Evolutionary conservation across 2,329 filamentous ascomycete genomes (phyloP).

Genomic region (Ascocoryne sarcoides): DNA sequence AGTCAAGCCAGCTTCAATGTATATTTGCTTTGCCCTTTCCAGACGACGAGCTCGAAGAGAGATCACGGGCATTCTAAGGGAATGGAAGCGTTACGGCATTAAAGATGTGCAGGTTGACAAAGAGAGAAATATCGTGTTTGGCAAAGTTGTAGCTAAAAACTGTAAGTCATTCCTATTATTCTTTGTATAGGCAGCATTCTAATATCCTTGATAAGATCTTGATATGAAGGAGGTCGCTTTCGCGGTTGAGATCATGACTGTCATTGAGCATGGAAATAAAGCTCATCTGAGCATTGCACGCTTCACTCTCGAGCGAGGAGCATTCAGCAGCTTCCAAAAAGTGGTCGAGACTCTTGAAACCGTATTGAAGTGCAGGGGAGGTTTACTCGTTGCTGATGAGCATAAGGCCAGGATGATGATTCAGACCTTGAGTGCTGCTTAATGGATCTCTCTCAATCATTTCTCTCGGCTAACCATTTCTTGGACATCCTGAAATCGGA

Average conservation of each 20-base stretch:
- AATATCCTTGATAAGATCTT: constrained; percentile 57
- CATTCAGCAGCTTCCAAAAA: constrained; percentile 78
- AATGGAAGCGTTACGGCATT: constrained; percentile 55
- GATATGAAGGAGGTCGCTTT: constrained; percentile 83
- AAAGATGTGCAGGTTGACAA: constrained; percentile 72
- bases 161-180: constrained; percentile 45
- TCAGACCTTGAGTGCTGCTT: constrained; percentile 41
- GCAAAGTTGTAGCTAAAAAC: constrained; percentile 66
- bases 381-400: constrained; percentile 60
- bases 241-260: constrained; percentile 77
- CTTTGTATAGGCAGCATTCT: constrained; percentile 13
- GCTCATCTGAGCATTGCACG: constrained; percentile 64
- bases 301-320: constrained; percentile 86
- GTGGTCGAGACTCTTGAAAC: constrained; percentile 69
- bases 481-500: too few relatives aligned
- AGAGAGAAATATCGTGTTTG: constrained; percentile 69
- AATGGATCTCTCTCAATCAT: background rate
- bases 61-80: constrained; percentile 62
- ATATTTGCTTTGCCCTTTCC: constrained; percentile 67
- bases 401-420: constrained; percentile 65
- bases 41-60: constrained; percentile 70
- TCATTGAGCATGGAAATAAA: constrained; percentile 75
- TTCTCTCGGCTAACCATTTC: background rate
- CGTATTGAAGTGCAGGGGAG: constrained; percentile 55
- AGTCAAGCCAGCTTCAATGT: constrained; percentile 71